Evolutionary conservation across 106 monocot species (phyloP).

Genomic region (Allium sativum): DNA sequence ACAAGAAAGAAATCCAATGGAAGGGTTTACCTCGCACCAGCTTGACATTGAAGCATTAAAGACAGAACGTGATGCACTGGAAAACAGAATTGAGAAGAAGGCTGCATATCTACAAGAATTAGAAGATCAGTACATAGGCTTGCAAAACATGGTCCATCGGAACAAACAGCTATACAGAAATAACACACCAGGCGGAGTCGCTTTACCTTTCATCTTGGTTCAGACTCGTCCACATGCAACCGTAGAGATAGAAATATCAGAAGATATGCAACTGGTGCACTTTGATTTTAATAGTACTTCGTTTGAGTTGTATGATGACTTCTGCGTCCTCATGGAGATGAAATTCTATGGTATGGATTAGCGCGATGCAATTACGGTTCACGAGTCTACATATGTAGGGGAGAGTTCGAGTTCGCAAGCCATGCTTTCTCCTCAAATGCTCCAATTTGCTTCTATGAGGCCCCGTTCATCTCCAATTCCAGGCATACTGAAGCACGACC

Average conservation of each 20-base stretch:
- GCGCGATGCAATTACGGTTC: conserved; percentile 8
- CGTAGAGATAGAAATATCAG: conserved; percentile 59
- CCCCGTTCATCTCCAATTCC: conserved; percentile 61
- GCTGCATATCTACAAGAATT: conserved; percentile 68
- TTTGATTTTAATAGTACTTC: conserved; percentile 82
- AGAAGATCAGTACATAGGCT: conserved; percentile 49
- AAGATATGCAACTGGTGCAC: conserved; percentile 73
- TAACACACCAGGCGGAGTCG: conserved; percentile 53
- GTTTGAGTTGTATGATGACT: conserved; percentile 85
- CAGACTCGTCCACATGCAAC: conserved; percentile 72
- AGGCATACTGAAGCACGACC: conserved; percentile 62
- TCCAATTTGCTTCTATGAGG: conserved; percentile 16
- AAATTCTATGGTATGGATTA: conserved; percentile 39
- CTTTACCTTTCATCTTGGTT: conserved; percentile 59
- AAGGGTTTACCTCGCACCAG: conserved; percentile 91
- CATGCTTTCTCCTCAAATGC: conserved; percentile 24
- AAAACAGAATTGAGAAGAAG: conserved; percentile 67
- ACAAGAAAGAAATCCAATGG: conserved; percentile 98
- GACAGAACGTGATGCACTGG: conserved; percentile 52
- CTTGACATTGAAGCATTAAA: conserved; percentile 80
- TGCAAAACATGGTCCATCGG: conserved; percentile 28
- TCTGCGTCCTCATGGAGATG: conserved; percentile 80
- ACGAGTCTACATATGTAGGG: conserved; percentile 26
- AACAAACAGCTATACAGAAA: conserved; percentile 43
- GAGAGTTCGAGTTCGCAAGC: conserved; percentile 33